Evolutionary conservation across 495 filamentous ascomycete species (phyloP), one percentile per base, ranked within the genome.

Genomic region (Durotheca rogersii): DNA sequence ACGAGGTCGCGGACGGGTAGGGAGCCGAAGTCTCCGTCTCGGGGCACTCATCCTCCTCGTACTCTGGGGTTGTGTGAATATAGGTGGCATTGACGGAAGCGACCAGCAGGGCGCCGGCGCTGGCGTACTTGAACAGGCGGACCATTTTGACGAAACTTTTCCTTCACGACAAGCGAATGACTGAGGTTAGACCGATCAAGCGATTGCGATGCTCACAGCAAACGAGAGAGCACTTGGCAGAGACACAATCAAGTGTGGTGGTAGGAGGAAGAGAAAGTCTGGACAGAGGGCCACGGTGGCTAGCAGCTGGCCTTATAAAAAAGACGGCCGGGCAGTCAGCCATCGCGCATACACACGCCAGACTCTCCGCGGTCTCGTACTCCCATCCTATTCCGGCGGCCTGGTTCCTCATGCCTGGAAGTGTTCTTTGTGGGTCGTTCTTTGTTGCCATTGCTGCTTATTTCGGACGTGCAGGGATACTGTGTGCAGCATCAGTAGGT

Each of bases 71-170:
- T 11, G 38, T 38, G 25, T 9, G 16, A 3, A 38, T 18, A 16
- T 59, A 54, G 36, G 25, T 62, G 50, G 62, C 62, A 25, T 42
- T 57, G 9, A 58, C 62, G 5, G 62, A 44, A 34, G 60, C 60
- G 32, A 51, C 60, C 31, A 66, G 45, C 37, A 66, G 50, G 31
- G 56, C 53, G 36, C 62, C 47, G 47, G 62, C 62, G 47, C 62
- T 47, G 36, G 62, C 53, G 33, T 66, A 66, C 41, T 66, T 66
- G 43, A 63, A 47, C 9, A 66, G 41, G 41, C 62, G 56, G 51
- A 63, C 62, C 62, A 66, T 66, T 15, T 21, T 60, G 37, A 44
- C 43, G 34, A 27, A 29, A 34, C 7, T 18, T 43, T 55, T 62
- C 40, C 36, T 42, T 49, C 47, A 43, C 55, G 45, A 27, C 34